Evolutionary conservation across 495 filamentous ascomycete species (phyloP), one percentile per base, ranked within the genome.

Genomic region (Elasticomyces elasticus): DNA sequence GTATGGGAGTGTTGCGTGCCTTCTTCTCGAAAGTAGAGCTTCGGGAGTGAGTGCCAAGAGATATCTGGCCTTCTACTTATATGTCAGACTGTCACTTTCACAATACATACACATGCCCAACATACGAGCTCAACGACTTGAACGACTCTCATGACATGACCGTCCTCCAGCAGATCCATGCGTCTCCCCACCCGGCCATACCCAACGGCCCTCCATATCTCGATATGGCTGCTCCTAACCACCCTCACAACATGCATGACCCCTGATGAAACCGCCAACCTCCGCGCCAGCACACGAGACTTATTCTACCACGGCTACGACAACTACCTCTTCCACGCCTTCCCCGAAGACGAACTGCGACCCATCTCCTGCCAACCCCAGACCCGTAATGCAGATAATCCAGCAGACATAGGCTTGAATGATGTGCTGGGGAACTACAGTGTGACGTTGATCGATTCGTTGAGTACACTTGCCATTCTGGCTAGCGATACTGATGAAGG

Each of bases 291-390:
- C 67, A 89, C 91, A 37, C 82, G 89, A 51, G 79, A 83, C 55
- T 89, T 96, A 78, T 97, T 98, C 73, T 96, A 92, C 63, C 94
- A 98, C 71, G 92, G 92, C 51, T 98, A 83, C 73, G 83, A 94
- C 64, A 95, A 89, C 65, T 98, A 98, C 72, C 86, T 96, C 77
- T 73, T 79, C 44, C 77, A 91, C 64, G 94, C 94, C 47, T 98
- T 97, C 63, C 92, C 92, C 28, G 92, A 96, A 72, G 92, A 98
- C 64, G 92, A 98, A 79, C 74, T 98, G 45, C 84, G 86, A 58
- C 92, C 92, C 11, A 72, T 98, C 12, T 82, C 89, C 38, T 98
- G 92, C 65, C 72, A 73, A 31, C 89, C 92, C 9, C 75, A 91
- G 60, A 86, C 82, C 51, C 86, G 89, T 60, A 89, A 95, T 69